Base-by-base conservation (phyloP, 805 yeast species). In the Starmerella potacharoeniae region DNA sequence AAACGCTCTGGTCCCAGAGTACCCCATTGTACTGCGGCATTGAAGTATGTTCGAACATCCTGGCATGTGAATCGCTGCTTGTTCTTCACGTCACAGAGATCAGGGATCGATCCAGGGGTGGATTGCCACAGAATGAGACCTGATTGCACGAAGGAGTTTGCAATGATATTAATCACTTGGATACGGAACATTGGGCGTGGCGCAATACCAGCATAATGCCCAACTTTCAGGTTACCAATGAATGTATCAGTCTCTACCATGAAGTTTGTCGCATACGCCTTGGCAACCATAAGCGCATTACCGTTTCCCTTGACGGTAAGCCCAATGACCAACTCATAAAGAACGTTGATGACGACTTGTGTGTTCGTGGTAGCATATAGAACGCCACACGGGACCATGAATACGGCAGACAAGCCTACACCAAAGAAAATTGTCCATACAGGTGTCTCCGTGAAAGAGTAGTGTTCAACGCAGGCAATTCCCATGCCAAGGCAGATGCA, bases 201-300 rank as follows among this genome's bases (percentile, higher is more conserved):
- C 1, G 84, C 80, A 17, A 81, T 68, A 56, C 78, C 79, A 29
- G 77, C 67, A 63, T 81, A 81, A 65, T 81, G 85, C 0, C 77
- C 81, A 69, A 73, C 68, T 60, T 78, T 78, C 58, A 69, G 68
- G 61, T 78, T 79, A 65, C 75, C 76, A 46, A 80, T 75, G 66
- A 77, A 81, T 63, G 72, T 74, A 55, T 81, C 79, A 11, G 86
- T 84, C 67, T 81, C 85, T 42, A 77, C 76, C 64, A 78, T 82
- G 57, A 81, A 79, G 63, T 80, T 81, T 50, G 80, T 77, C 45
- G 81, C 82, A 54, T 71, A 74, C 0, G 78, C 76, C 58, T 79
- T 79, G 57, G 78, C 63, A 29, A 75, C 71, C 74, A 76, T 77
- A 56, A 77, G 66, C 6, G 82, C 83, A 45, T 71, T 64, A 33